These are phyloP conservation scores for Psilocybe cubensis DNA, from an alignment of 768 basidiomycete species.

Conservation along the genomic window DNA sequence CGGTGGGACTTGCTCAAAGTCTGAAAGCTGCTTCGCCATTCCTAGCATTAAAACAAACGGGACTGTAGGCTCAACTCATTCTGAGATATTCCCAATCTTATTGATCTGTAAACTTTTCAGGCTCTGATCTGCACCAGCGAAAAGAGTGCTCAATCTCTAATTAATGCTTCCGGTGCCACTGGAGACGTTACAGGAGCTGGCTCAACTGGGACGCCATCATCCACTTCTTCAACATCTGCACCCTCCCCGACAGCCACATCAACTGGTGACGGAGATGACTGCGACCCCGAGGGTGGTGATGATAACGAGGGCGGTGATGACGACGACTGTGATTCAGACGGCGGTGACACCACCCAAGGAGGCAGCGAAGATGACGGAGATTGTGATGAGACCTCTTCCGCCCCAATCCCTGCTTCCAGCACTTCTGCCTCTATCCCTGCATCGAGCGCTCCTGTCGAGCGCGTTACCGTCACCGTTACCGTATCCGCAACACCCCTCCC, in stretches of 20 bases:
- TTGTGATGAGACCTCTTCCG: not conserved
- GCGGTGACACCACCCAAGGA: not conserved
- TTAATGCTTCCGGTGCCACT: conserved; percentile 48
- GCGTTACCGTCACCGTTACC: conserved; percentile 38
- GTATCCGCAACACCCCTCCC: conserved; percentile 27
- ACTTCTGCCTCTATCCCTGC: conserved; percentile 2
- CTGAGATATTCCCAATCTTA: not conserved
- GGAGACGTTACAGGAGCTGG: conserved; percentile 38
- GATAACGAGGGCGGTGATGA: not conserved
- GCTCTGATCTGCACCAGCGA: conserved; percentile 55
- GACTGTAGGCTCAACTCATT: conserved; percentile 40
- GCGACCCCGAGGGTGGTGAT: not conserved
- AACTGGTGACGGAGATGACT: conserved; percentile 14
- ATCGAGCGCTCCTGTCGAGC: not conserved
- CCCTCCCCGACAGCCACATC: conserved; percentile 7
- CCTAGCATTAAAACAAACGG: conserved; percentile 47
- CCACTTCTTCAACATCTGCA: conserved; percentile 3
- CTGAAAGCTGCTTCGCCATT: conserved; percentile 53
- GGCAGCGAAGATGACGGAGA: conserved; percentile 4
- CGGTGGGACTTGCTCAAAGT: conserved; percentile 34
- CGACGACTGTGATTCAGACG: not conserved
- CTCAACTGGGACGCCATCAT: not conserved
- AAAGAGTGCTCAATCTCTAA: conserved; percentile 46
- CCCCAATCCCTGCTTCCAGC: conserved; percentile 9
- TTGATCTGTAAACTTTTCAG: conserved; percentile 26